These are phyloP conservation scores for Serendipita indica DNA, from an alignment of 768 basidiomycete species.

Conservation along the genomic window DNA sequence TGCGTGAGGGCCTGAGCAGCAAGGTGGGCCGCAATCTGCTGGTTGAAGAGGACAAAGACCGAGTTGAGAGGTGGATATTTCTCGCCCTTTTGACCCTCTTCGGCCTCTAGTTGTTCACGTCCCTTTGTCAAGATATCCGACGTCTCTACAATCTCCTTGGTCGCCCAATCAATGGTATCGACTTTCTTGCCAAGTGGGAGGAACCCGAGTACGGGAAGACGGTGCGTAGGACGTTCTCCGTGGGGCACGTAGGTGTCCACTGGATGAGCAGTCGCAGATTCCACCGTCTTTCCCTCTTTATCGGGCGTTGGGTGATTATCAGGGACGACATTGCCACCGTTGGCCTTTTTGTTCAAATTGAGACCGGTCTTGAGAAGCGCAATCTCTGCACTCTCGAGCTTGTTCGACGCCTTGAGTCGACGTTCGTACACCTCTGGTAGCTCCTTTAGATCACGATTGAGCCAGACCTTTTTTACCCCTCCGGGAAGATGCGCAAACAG, in stretches of 20 bases:
- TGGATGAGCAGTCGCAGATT: constrained; percentile 20
- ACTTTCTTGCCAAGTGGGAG: constrained; percentile 69
- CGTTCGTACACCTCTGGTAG: constrained; percentile 72
- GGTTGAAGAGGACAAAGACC: constrained; percentile 82
- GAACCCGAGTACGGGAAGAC: constrained; percentile 37
- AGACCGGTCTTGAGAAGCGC: constrained; percentile 57
- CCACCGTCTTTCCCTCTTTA: constrained; percentile 21
- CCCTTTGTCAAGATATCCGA: constrained; percentile 39
- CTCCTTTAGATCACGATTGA: constrained; percentile 78
- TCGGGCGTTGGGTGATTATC: constrained; percentile 34
- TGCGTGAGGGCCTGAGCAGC: constrained; percentile 61
- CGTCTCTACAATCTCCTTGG: constrained; percentile 51
- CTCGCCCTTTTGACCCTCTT: constrained; percentile 23
- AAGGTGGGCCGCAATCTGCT: constrained; percentile 86
- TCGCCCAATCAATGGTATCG: constrained; percentile 84
- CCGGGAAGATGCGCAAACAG: constrained; percentile 79
- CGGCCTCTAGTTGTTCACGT: constrained; percentile 24
- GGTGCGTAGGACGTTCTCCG: constrained; percentile 64
- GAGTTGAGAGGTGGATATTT: constrained; percentile 48
- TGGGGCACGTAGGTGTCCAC: constrained; percentile 42
- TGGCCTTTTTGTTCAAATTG: constrained; percentile 43
- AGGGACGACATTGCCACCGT: constrained; percentile 14
- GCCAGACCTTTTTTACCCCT: constrained; percentile 81
- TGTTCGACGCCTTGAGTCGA: constrained; percentile 52
- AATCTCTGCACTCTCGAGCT: constrained; percentile 81